Evolutionary conservation across 176 grass and related monocot genomes (phyloP).

Genomic region (Saccharum spontaneum): DNA sequence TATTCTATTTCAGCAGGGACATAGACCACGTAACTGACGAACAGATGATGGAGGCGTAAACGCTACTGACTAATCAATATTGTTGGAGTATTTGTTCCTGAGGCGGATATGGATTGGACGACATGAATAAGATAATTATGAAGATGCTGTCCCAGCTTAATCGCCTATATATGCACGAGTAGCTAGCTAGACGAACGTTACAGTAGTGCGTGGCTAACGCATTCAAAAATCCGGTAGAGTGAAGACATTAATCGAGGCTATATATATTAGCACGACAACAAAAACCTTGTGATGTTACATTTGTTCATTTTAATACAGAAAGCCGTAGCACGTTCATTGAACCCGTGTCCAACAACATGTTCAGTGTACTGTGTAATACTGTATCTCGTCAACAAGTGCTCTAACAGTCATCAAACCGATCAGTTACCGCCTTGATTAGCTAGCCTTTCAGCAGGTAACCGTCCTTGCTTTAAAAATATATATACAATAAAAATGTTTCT

Average conservation of each 20-base stretch:
- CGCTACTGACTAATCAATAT: not conserved
- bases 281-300: slow-evolving; percentile 35
- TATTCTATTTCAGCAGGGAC: slow-evolving; percentile 12
- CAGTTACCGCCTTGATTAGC: slow-evolving; percentile 10
- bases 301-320: slow-evolving; percentile 33
- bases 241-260: not conserved
- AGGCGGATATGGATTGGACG: slow-evolving; percentile 30
- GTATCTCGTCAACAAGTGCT: slow-evolving; percentile 29
- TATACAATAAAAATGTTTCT: not conserved
- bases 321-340: slow-evolving; percentile 41
- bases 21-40: slow-evolving; percentile 47
- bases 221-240: slow-evolving; percentile 27
- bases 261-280: not conserved
- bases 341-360: slow-evolving; percentile 5
- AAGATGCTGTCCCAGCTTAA: slow-evolving; percentile 14
- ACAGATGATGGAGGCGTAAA: slow-evolving; percentile 6
- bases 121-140: not conserved
- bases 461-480: not conserved
- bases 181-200: not conserved
- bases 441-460: not conserved
- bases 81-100: not conserved
- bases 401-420: not conserved
- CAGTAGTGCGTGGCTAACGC: not conserved
- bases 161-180: not conserved
- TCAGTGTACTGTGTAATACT: slow-evolving; percentile 23